A percentile compares a stretch with the other conserved stretches of the same genome.
These are phyloP conservation scores for Schizonepeta tenuifolia DNA, from an alignment of 257 asterid genomes.

Conservation along the genomic window DNA sequence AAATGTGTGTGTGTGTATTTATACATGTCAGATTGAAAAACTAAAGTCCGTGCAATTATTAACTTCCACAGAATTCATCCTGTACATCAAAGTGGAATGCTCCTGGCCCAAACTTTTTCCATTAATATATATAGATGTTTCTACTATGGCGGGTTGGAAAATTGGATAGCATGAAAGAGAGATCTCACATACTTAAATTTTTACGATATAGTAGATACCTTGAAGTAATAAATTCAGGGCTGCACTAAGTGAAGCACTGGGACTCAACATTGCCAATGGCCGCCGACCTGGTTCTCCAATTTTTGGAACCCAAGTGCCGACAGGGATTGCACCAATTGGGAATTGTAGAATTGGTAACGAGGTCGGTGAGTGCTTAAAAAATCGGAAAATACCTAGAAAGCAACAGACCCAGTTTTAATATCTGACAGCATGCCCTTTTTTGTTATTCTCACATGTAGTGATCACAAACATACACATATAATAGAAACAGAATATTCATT, in stretches of 20 bases:
- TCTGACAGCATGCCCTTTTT: conserved; percentile 4
- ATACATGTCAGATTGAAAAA: background rate
- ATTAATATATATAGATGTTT: background rate
- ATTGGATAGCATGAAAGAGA: conserved; percentile 4
- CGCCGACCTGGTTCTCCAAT: conserved; percentile 72
- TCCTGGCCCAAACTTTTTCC: background rate
- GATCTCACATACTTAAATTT: conserved; percentile 1
- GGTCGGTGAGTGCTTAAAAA: conserved; percentile 75
- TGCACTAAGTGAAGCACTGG: conserved; percentile 76
- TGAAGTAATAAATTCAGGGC: conserved; percentile 82
- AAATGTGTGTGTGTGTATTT: background rate
- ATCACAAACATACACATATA: conserved; percentile 4
- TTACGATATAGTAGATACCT: conserved; percentile 46
- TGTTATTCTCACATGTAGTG: background rate
- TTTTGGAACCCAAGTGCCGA: conserved; percentile 94
- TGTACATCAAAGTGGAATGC: background rate
- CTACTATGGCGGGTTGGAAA: background rate
- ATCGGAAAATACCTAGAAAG: conserved; percentile 77
- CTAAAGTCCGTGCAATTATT: background rate
- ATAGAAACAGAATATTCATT: conserved; percentile 2
- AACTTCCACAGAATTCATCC: conserved; percentile 12
- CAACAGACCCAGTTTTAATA: conserved; percentile 20
- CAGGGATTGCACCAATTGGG: conserved; percentile 67
- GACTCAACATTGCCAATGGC: conserved; percentile 87
- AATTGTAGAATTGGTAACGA: conserved; percentile 75